Evolutionary conservation across 345 rosid species (phyloP).

Genomic region (Moricandia moricandioides): DNA sequence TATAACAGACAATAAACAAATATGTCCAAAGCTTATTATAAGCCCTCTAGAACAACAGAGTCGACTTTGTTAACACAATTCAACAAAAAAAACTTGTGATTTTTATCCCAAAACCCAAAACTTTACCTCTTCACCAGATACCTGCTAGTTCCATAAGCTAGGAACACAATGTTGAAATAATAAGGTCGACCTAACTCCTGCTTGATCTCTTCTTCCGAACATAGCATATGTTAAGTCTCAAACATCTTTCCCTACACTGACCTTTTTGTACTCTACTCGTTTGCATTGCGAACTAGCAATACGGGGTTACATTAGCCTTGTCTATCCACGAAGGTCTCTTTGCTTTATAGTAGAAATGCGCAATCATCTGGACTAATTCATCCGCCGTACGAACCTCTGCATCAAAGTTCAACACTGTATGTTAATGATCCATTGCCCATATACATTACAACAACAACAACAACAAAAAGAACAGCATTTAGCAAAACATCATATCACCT

Average conservation of each 20-base stretch:
- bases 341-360: conserved; percentile 89
- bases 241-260: conserved; percentile 11
- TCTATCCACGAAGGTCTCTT: conserved; percentile 75
- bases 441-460: neutral
- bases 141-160: neutral
- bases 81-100: too few species aligned
- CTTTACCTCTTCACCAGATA: neutral
- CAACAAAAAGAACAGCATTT: neutral
- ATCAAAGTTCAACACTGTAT: conserved; percentile 6
- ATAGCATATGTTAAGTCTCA: neutral
- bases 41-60: too few species aligned
- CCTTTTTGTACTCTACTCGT: neutral
- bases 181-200: neutral
- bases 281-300: conserved; percentile 29
- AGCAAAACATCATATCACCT: conserved; percentile 42
- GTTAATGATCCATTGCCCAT: conserved; percentile 4
- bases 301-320: conserved; percentile 38
- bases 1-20: too few species aligned
- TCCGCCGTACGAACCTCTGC: conserved; percentile 73
- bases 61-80: too few species aligned
- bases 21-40: too few species aligned
- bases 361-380: conserved; percentile 86
- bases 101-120: too few species aligned
- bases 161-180: neutral
- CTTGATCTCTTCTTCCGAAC: neutral